Evolutionary conservation across 306 rosid species (phyloP).

Genomic region (Rosa persica): DNA sequence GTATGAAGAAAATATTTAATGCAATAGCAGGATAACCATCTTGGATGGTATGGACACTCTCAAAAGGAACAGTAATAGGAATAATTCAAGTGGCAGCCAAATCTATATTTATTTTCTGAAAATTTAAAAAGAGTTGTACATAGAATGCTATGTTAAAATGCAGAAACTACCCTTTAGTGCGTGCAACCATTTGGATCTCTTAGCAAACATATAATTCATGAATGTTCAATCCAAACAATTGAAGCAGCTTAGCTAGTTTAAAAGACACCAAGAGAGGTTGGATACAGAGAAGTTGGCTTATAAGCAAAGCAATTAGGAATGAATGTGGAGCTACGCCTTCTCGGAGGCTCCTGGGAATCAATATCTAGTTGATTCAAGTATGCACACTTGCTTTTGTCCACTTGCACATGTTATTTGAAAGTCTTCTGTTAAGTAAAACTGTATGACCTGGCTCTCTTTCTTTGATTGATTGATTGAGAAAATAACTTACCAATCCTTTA

Average conservation of each 20-base stretch:
- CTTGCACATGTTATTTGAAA: slow-evolving; percentile 40
- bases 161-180: no score
- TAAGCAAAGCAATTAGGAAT: slow-evolving; percentile 50
- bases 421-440: not conserved
- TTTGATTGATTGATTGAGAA: not conserved
- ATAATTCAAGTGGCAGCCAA: no score
- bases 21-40: no score
- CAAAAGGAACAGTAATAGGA: no score
- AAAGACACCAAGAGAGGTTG: slow-evolving; percentile 72
- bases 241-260: slow-evolving; percentile 33
- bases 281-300: slow-evolving; percentile 49
- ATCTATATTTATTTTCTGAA: no score
- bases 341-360: slow-evolving; percentile 49
- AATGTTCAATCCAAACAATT: slow-evolving; percentile 7
- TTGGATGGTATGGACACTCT: no score
- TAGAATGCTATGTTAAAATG: no score
- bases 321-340: slow-evolving; percentile 46
- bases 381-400: slow-evolving; percentile 89
- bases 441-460: not conserved
- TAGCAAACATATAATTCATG: not conserved
- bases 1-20: no score
- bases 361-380: slow-evolving; percentile 78
- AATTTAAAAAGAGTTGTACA: no score
- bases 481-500: slow-evolving; percentile 76
- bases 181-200: not conserved